Percentiles rank a stretch among this genome's conserved stretches.
Conservation (phyloP, 2,329 filamentous ascomycete species). For the Aureobasidium pullulans region DNA sequence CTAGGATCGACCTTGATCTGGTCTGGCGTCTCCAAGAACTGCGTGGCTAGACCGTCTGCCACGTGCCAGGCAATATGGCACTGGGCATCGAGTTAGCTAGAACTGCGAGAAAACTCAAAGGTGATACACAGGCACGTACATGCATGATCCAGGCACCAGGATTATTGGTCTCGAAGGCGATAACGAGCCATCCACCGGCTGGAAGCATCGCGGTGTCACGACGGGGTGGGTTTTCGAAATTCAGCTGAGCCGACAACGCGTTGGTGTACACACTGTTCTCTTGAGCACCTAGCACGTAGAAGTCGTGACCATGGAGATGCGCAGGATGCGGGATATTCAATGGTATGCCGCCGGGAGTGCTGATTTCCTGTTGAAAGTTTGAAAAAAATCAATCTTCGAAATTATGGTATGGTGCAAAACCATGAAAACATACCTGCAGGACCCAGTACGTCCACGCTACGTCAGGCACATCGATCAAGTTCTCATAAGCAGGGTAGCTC, state of each 20-base stretch:
- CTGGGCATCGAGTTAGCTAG: neutral
- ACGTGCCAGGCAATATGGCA: slow-evolving; percentile 27
- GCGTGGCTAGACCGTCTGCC: slow-evolving; percentile 27
- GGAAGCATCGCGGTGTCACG: slow-evolving; percentile 35
- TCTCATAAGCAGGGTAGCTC: neutral
- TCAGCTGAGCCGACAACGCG: slow-evolving; percentile 19
- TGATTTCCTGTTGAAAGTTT: slow-evolving; percentile 17
- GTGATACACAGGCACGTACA: neutral
- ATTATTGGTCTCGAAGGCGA: slow-evolving; percentile 37
- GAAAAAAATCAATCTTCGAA: too few relatives aligned
- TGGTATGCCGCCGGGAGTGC: slow-evolving; percentile 14
- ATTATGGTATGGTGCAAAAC: too few relatives aligned
- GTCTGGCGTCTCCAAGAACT: slow-evolving; percentile 26
- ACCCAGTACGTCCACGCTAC: slow-evolving; percentile 28
- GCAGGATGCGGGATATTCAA: slow-evolving; percentile 17
- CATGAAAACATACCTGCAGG: slow-evolving; percentile 17
- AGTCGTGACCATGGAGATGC: slow-evolving; percentile 24
- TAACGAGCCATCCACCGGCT: slow-evolving; percentile 30
- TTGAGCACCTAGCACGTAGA: slow-evolving; percentile 22
- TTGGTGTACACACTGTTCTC: slow-evolving; percentile 19
- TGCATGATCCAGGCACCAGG: slow-evolving; percentile 32
- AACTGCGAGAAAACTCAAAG: neutral
- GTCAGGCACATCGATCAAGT: slow-evolving; percentile 2
- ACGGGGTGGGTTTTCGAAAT: slow-evolving; percentile 32
- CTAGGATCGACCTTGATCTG: slow-evolving; percentile 21